phyloP scores from a whole-genome alignment of 306 rosid species.

The Quercus robur region DNA sequence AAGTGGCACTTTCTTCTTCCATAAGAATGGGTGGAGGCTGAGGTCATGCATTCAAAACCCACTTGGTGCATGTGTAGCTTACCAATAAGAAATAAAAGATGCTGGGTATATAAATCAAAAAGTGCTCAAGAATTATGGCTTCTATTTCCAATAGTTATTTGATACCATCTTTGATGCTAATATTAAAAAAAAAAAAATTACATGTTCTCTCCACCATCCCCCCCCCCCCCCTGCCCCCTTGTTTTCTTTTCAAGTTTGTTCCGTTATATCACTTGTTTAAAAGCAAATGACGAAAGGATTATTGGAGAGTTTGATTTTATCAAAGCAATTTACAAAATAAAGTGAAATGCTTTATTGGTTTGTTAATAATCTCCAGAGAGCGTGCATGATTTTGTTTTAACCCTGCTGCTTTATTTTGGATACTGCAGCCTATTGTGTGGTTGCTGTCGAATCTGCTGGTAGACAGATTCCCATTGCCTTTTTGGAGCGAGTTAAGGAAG shows the following conservation, averaged over 20 bases:
- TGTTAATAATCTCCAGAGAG: neutral
- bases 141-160: too few relatives aligned
- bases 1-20: too few relatives aligned
- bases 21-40: too few relatives aligned
- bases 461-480: slow-evolving; percentile 88
- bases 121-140: too few relatives aligned
- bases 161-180: neutral
- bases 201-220: neutral
- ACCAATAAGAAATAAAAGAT: neutral
- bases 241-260: neutral
- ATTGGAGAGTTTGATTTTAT: neutral
- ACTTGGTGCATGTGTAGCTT: too few relatives aligned
- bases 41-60: too few relatives aligned
- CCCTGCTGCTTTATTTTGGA: slow-evolving; percentile 10
- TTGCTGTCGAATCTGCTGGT: slow-evolving; percentile 82
- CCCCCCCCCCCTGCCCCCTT: too few relatives aligned
- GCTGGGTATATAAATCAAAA: neutral
- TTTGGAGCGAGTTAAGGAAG: slow-evolving; percentile 82
- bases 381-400: neutral
- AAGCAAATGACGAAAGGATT: neutral
- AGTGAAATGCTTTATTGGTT: neutral
- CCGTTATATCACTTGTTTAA: neutral
- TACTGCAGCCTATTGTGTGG: slow-evolving; percentile 82
- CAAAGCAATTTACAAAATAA: neutral
- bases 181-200: neutral